Conservation (phyloP, 1,139 yeast genomes). For the Candida albicans region DNA sequence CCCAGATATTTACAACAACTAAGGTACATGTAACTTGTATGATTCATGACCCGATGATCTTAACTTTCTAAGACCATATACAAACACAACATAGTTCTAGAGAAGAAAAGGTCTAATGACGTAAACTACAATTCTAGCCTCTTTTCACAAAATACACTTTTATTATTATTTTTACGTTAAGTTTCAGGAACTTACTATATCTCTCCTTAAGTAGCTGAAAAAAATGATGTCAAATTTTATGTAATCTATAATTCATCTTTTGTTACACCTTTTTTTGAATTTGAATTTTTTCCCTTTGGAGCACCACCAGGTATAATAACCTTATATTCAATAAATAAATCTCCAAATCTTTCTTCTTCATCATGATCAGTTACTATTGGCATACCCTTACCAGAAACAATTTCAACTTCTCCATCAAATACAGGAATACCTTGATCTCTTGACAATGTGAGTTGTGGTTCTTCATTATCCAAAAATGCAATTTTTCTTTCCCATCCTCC, state of each 20-base stretch:
- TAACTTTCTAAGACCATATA: too few relatives aligned
- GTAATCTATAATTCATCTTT: conserved; percentile 12
- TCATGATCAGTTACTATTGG: conserved; percentile 42
- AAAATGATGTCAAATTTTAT: not conserved
- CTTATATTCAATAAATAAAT: conserved; percentile 68
- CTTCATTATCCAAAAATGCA: conserved; percentile 43
- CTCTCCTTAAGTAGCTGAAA: not conserved
- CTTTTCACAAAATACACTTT: too few relatives aligned
- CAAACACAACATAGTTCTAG: too few relatives aligned
- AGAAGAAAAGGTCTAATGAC: too few relatives aligned
- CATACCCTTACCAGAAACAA: conserved; percentile 79
- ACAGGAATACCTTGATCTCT: conserved; percentile 55
- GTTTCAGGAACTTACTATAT: too few relatives aligned
- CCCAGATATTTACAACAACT: too few relatives aligned
- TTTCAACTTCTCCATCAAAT: conserved; percentile 68
- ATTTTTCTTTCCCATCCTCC: conserved; percentile 82
- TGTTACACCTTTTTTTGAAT: not conserved
- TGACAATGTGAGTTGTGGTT: conserved; percentile 35
- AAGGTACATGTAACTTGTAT: too few relatives aligned
- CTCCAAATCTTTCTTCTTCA: conserved; percentile 62
- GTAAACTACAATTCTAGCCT: too few relatives aligned
- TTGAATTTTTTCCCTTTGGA: not conserved
- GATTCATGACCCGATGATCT: too few relatives aligned
- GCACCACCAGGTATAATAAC: conserved; percentile 51
- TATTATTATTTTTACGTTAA: too few relatives aligned